Evolutionary conservation across 768 basidiomycete species (phyloP).

Genomic region (Lentinula raphanica): DNA sequence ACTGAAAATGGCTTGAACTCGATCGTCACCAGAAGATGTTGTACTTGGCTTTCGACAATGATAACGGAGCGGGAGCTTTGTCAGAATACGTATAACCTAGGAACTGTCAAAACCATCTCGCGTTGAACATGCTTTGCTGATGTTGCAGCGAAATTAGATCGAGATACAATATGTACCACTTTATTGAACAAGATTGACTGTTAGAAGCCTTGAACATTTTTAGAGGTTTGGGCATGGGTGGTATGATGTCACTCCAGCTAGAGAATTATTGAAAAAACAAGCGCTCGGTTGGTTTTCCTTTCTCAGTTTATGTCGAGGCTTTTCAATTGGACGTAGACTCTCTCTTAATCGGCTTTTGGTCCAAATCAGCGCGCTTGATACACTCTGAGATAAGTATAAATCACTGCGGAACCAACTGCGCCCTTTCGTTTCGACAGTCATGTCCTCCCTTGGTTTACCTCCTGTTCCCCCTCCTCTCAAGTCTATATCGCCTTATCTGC

Average conservation of each 20-base stretch:
- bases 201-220: not conserved
- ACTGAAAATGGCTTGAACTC: too few species aligned
- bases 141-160: not conserved
- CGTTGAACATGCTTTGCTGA: not conserved
- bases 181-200: not conserved
- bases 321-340: not conserved
- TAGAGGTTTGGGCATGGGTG: not conserved
- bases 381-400: not conserved
- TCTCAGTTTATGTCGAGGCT: not conserved
- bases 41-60: too few species aligned
- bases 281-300: not conserved
- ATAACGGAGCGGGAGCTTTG: not conserved
- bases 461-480: conserved; percentile 58
- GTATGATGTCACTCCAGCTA: not conserved
- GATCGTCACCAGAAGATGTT: too few species aligned
- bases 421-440: conserved; percentile 7
- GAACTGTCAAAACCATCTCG: not conserved
- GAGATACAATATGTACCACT: not conserved
- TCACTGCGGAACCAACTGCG: not conserved
- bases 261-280: too few species aligned
- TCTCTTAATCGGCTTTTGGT: not conserved
- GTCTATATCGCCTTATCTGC: conserved; percentile 71
- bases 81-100: not conserved
- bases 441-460: conserved; percentile 44
- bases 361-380: not conserved